Base-by-base conservation (phyloP, 2,329 filamentous ascomycete species). In the Xylaria sp. region DNA sequence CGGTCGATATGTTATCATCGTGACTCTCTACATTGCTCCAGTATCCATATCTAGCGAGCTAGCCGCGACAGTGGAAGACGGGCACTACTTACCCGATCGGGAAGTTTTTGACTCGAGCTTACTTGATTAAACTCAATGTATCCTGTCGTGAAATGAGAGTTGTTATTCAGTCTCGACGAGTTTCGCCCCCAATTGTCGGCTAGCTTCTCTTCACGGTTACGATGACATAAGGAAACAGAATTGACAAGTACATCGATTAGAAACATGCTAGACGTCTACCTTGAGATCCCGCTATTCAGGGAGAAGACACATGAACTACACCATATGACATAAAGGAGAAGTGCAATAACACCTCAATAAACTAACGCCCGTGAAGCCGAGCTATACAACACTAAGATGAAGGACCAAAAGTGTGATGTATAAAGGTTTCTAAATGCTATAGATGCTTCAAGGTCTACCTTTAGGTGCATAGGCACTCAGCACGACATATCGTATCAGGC, bases 1-100 rank as follows among this genome's bases (percentile, higher is more conserved):
- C 74, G 77, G 74, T 74, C 70, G 33, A 38, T 6, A 69, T 42
- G 71, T 70, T 66, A 40, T 72, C 73, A 78, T 71, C 26, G 49
- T n/a, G 31, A 53, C 26, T 15, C 26, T 11, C 31, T 51, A 6
- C 15, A 51, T 13, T 10, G 10, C 23, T 15, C 28, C 26, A 17
- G 3, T 7, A n/a, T 53, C n/a, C 2, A 17, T 17, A n/a, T 10
- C 20, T 17, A 15, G 7, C 6, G 46, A 49, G 46, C 23, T 17
- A 5, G 20, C 6, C 23, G 23, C 23, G 5, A n/a, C 1, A 11
- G 26, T 6, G n/a, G 10, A 13, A 28, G 7, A 26, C 11, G 4
- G 15, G 5, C 3, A 7, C 15, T 7, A 5, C 15, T 33, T 53
- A 1, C 28, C 15, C 2, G 6, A 6, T 26, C 5, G 23, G 20